Conservation (phyloP, 768 basidiomycete genomes). For the Lyophyllum atratum region DNA sequence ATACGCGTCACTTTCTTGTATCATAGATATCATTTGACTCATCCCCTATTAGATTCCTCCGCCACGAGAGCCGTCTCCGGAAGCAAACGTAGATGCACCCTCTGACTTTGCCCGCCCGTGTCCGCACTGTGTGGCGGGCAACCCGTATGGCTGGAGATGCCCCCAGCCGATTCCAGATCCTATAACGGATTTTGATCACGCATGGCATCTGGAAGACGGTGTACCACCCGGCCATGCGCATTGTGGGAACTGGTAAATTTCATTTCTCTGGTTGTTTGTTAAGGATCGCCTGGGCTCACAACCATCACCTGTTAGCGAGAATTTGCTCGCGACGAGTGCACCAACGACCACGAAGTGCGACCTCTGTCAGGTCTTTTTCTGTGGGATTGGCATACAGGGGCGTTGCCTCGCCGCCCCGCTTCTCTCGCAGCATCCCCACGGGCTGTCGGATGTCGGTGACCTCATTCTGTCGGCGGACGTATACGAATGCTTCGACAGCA, state of each 20-base stretch:
- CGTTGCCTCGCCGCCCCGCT: slow-evolving; percentile 69
- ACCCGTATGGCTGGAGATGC: slow-evolving; percentile 78
- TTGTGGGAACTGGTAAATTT: slow-evolving; percentile 77
- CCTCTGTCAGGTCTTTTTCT: slow-evolving; percentile 80
- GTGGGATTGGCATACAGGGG: slow-evolving; percentile 75
- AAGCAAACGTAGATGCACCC: slow-evolving; percentile 67
- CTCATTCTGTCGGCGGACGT: slow-evolving; percentile 73
- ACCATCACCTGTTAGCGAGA: slow-evolving; percentile 54
- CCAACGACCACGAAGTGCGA: slow-evolving; percentile 84
- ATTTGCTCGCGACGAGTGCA: slow-evolving; percentile 67
- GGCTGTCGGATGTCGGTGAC: slow-evolving; percentile 67
- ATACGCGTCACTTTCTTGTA: slow-evolving; percentile 5
- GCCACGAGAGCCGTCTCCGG: slow-evolving; percentile 75
- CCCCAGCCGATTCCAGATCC: slow-evolving; percentile 82
- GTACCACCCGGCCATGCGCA: slow-evolving; percentile 76
- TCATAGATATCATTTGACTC: slow-evolving; percentile 9
- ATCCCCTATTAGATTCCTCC: slow-evolving; percentile 61
- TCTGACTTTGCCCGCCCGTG: slow-evolving; percentile 75
- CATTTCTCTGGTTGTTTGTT: not conserved
- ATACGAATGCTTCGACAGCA: slow-evolving; percentile 82
- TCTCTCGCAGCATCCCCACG: slow-evolving; percentile 65
- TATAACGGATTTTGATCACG: slow-evolving; percentile 62
- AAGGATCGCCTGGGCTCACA: not conserved
- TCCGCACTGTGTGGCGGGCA: slow-evolving; percentile 71
- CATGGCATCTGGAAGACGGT: slow-evolving; percentile 80